Evolutionary conservation across 2,329 filamentous ascomycete genomes (phyloP), one percentile per base, ranked within the genome.

Genomic region (Calonectria fujianensis): DNA sequence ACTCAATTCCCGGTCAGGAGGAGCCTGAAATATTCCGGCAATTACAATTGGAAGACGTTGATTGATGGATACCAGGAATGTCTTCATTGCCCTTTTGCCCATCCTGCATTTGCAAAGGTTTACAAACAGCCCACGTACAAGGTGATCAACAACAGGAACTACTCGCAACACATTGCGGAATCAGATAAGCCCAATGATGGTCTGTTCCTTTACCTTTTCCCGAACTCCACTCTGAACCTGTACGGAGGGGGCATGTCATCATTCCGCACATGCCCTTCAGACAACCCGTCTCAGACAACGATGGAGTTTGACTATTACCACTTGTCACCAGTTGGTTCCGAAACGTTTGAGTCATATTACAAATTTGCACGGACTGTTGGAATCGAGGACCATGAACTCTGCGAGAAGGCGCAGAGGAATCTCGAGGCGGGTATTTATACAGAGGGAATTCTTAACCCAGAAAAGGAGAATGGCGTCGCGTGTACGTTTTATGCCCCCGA

Each of bases 241-340:
- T 91, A 91, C 70, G 90, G 89, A 1, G 90, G 90, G 1, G 90
- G 90, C 5, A 90, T 91, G 89, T 88, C 87, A 14, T 89, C 86
- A 7, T 91, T 91, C 82, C 87, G 90, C 1, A 89, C 90, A 1
- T 89, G 89, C 75, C 90, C 90, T 1, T 88, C 87, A 0, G 82
- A 85, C 1, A 85, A 89, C 31, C 89, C 90, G 0, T 85, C 86
- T 0, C 83, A 89, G 24, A 88, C 88, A 0, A 84, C 88, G 18
- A 91, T 91, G 89, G 89, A 91, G 77, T 91, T 91, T 73, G 90
- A 91, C 78, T 91, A 91, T 75, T 91, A 90, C 76, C 89, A 91
- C 72, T 76, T 85, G 37, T 87, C 72, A 86, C 41, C 84, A 83
- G 0, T 88, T 86, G 9, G 73, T n/a, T 76, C 77, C 7, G 86